Percentiles rank a stretch among this genome's conserved stretches.
Evolutionary conservation across 106 monocot genomes (phyloP).

Genomic region (Agapanthus africanus): DNA sequence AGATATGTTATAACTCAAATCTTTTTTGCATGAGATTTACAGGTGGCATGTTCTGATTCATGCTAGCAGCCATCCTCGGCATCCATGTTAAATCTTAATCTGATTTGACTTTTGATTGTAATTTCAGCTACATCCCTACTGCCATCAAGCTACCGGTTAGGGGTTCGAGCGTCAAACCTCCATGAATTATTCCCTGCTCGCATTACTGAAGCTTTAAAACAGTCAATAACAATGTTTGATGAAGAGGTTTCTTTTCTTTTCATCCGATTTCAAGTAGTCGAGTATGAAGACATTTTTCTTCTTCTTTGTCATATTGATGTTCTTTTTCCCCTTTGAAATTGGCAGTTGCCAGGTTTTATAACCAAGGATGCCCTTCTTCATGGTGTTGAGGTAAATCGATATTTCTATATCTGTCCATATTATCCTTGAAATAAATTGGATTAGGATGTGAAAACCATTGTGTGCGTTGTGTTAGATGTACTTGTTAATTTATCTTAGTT

Average conservation of each 20-base stretch:
- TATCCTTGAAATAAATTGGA: background rate
- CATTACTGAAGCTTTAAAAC: slow-evolving; percentile 75
- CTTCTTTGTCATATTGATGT: background rate
- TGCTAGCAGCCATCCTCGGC: background rate
- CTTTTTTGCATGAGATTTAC: background rate
- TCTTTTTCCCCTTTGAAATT: slow-evolving; percentile 11
- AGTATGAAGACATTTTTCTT: background rate
- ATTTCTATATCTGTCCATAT: background rate
- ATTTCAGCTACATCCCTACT: slow-evolving; percentile 62
- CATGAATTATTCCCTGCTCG: slow-evolving; percentile 68
- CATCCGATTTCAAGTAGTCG: background rate
- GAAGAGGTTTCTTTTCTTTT: slow-evolving; percentile 47
- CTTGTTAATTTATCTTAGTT: background rate
- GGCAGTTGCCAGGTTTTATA: slow-evolving; percentile 87
- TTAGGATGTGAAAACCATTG: background rate
- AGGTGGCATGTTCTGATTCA: background rate
- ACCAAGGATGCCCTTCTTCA: slow-evolving; percentile 87
- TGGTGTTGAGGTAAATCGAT: slow-evolving; percentile 81
- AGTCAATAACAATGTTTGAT: slow-evolving; percentile 63
- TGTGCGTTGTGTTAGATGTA: background rate
- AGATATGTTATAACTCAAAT: too few species aligned
- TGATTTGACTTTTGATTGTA: background rate
- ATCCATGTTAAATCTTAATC: background rate
- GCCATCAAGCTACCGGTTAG: slow-evolving; percentile 90
- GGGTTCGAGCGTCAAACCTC: slow-evolving; percentile 66